Evolutionary conservation across 129 eudicot species (phyloP).

Genomic region (Flaveria brownii): DNA sequence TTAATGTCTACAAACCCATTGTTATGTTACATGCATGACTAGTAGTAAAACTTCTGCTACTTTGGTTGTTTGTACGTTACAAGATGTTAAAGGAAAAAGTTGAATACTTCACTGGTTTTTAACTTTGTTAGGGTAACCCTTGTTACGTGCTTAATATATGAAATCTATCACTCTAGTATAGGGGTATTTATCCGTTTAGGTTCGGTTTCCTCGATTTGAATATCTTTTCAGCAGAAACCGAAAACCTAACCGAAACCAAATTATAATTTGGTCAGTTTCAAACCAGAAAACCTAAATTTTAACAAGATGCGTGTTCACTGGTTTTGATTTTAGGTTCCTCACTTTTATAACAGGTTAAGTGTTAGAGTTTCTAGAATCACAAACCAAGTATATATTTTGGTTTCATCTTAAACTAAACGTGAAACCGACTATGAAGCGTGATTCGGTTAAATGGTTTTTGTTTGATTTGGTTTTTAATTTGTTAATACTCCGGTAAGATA

Average conservation of each 20-base stretch:
- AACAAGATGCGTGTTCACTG: background rate
- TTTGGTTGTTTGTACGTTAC: background rate
- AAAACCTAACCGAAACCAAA: background rate
- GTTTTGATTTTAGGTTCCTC: background rate
- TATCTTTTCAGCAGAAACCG: background rate
- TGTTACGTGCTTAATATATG: background rate
- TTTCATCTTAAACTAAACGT: too few species aligned
- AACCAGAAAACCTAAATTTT: too few species aligned
- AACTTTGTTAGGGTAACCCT: background rate
- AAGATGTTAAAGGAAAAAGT: background rate
- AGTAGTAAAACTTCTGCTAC: background rate
- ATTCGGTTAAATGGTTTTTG: too few species aligned
- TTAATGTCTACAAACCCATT: background rate
- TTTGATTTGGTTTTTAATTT: too few species aligned
- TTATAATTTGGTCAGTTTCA: too few species aligned
- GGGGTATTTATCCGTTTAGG: background rate
- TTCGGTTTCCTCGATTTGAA: background rate
- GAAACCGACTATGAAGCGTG: too few species aligned
- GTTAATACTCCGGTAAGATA: too few species aligned
- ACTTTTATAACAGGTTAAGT: too few species aligned
- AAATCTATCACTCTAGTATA: too few species aligned
- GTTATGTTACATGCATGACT: background rate
- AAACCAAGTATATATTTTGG: too few species aligned
- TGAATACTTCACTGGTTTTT: background rate
- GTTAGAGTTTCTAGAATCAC: too few species aligned